Evolutionary conservation across 768 basidiomycete species (phyloP), one percentile per base, ranked within the genome.

Genomic region (Suillus subalutaceus): DNA sequence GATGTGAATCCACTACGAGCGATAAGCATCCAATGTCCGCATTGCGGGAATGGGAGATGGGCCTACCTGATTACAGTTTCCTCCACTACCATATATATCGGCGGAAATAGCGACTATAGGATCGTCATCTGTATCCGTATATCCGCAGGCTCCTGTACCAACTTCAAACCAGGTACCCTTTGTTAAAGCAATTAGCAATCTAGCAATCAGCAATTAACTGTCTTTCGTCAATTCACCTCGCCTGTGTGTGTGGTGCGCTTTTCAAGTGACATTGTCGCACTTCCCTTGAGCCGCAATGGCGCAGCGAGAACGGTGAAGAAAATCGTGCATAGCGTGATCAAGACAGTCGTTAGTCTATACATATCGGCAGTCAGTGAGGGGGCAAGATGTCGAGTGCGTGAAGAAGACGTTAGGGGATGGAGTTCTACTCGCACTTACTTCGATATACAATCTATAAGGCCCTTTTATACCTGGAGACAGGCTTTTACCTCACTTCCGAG

Each of bases 81-180:
- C 75, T 48, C 87, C 89, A 15, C 72, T 69, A 67, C 83, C 81
- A 71, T 88, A 92, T 32, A 86, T 84, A 1, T 72, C 46, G 35
- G 82, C 76, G 18, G 87, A 81, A 69, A 92, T 83, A 16, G 91
- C 91, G 56, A 92, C 82, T 65, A 93, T 86, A 68, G 78, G 73
- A 69, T 88, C 84, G 62, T 70, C 82, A 72, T 84, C 73, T 43
- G 58, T 74, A 73, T 90, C 84, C 61, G 53, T 63, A 46, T 81
- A 69, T 35, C 90, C 90, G 72, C 91, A 93, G 75, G 90, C 90
- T 53, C 90, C 91, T 32, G 81, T 71, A 40, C 77, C 86, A 63
- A 82, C 83, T 66, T 87, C 67, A 73, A 85, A 92, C 85, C 84
- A 92, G 41, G 90, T 92, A 48, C 86, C 90, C 90, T 91, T 69